A percentile compares a stretch with the other conserved stretches of the same genome.
Evolutionary conservation across 1,284 basidiomycete species (phyloP).

Genomic region (Rhodotorula sp.): DNA sequence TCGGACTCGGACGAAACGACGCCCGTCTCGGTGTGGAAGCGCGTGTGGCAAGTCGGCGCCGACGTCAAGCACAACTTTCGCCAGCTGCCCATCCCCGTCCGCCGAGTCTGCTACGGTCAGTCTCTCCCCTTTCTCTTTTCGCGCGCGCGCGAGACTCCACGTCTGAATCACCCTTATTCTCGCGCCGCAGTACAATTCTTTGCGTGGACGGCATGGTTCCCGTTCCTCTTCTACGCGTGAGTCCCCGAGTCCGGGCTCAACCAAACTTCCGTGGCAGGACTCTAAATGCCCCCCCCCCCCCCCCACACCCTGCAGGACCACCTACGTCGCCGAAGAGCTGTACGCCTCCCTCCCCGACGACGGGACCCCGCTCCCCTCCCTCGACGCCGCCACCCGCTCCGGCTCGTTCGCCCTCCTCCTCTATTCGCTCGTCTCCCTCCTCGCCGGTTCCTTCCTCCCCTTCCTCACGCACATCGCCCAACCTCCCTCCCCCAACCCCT

Average conservation of each 20-base stretch:
- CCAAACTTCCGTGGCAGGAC: too few relatives aligned
- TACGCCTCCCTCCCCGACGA: constrained; percentile 50
- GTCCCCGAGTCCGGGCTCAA: background rate
- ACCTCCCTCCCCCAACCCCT: constrained; percentile 67
- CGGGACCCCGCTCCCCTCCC: constrained; percentile 48
- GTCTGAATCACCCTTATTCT: too few relatives aligned
- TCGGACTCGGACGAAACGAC: too few relatives aligned
- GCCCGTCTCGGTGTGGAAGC: constrained; percentile 44
- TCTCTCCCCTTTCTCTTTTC: background rate
- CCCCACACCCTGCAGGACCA: too few relatives aligned
- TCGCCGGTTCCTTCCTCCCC: constrained; percentile 69
- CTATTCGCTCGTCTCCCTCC: constrained; percentile 68
- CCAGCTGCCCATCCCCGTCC: constrained; percentile 69
- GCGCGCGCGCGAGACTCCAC: too few relatives aligned
- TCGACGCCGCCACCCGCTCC: constrained; percentile 68
- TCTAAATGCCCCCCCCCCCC: too few relatives aligned
- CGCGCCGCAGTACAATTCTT: constrained; percentile 59
- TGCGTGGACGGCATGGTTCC: constrained; percentile 66
- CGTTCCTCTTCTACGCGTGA: constrained; percentile 70
- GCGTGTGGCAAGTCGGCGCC: background rate
- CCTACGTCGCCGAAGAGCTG: constrained; percentile 42
- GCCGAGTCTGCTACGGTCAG: constrained; percentile 76
- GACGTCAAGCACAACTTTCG: constrained; percentile 71
- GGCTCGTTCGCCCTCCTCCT: constrained; percentile 81
- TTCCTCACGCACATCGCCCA: constrained; percentile 59